These are phyloP conservation scores for Geranium brycei DNA, from an alignment of 345 rosid genomes.

Conservation along the genomic window DNA sequence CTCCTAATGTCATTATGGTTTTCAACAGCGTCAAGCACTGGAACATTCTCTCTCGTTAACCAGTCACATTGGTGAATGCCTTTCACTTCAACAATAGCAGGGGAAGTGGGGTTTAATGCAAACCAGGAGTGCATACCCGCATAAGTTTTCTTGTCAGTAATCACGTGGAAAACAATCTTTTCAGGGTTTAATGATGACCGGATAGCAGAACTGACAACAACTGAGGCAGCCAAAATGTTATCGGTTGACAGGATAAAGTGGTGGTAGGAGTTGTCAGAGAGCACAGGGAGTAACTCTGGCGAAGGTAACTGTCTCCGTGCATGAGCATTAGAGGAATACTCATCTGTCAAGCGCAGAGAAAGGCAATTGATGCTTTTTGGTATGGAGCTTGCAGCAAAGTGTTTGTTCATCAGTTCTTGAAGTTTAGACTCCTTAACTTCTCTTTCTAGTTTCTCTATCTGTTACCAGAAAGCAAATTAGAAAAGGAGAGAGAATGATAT, in stretches of 20 bases:
- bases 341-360: constrained; percentile 82
- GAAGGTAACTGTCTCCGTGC: constrained; percentile 94
- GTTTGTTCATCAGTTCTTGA: constrained; percentile 91
- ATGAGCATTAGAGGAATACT: constrained; percentile 91
- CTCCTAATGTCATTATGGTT: constrained; percentile 65
- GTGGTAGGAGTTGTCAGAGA: constrained; percentile 74
- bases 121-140: constrained; percentile 99
- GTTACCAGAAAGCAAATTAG: constrained; percentile 13
- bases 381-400: constrained; percentile 92
- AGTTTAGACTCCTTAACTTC: constrained; percentile 82
- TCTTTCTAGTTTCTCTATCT: constrained; percentile 83
- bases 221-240: constrained; percentile 94
- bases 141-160: constrained; percentile 96
- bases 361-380: constrained; percentile 97
- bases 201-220: constrained; percentile 75
- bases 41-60: constrained; percentile 94
- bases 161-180: constrained; percentile 84
- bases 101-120: constrained; percentile 71
- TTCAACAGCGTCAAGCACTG: constrained; percentile 96
- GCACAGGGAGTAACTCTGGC: constrained; percentile 88
- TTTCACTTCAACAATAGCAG: constrained; percentile 84
- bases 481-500: neutral
- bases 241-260: constrained; percentile 82
- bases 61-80: constrained; percentile 97
- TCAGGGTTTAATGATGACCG: constrained; percentile 74